These are phyloP conservation scores for Xylaria flabelliformis DNA, from an alignment of 495 filamentous ascomycete species.

Conservation along the genomic window DNA sequence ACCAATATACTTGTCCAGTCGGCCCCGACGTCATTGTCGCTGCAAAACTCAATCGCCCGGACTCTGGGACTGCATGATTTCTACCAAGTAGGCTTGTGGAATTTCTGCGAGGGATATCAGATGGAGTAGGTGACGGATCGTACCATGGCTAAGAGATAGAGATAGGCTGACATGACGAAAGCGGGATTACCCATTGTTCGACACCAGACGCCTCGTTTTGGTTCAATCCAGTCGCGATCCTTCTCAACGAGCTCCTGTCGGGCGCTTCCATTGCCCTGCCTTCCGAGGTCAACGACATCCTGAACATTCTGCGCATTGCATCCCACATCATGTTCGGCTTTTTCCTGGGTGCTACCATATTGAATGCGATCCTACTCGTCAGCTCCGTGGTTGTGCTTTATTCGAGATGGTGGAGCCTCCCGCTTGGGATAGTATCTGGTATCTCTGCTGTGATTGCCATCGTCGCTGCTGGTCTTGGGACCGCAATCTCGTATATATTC, in stretches of 20 bases:
- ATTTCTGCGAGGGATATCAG: slow-evolving; percentile 84
- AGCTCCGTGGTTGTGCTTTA: slow-evolving; percentile 48
- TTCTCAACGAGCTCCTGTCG: slow-evolving; percentile 75
- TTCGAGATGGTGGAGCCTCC: slow-evolving; percentile 56
- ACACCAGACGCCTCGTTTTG: slow-evolving; percentile 74
- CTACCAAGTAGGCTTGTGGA: slow-evolving; percentile 92
- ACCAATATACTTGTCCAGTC: slow-evolving; percentile 78
- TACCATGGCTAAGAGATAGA: neutral
- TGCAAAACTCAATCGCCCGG: slow-evolving; percentile 90
- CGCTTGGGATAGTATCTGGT: slow-evolving; percentile 63
- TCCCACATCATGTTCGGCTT: slow-evolving; percentile 91
- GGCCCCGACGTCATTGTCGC: slow-evolving; percentile 69
- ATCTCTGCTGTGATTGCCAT: slow-evolving; percentile 71
- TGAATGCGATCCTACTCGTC: slow-evolving; percentile 67
- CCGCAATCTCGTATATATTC: slow-evolving; percentile 82
- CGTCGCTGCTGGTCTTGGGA: slow-evolving; percentile 74
- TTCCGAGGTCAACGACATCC: slow-evolving; percentile 68
- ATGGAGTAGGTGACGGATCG: slow-evolving; percentile 47
- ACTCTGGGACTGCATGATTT: slow-evolving; percentile 90
- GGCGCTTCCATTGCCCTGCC: slow-evolving; percentile 87
- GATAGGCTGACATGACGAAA: slow-evolving; percentile 32
- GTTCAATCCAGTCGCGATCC: slow-evolving; percentile 87
- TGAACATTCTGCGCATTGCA: slow-evolving; percentile 76
- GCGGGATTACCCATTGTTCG: slow-evolving; percentile 77
- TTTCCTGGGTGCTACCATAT: slow-evolving; percentile 72